A percentile compares a stretch with the other conserved stretches of the same genome.
phyloP scores from a whole-genome alignment of 176 grass and related monocot species.

The Stipa capillata region DNA sequence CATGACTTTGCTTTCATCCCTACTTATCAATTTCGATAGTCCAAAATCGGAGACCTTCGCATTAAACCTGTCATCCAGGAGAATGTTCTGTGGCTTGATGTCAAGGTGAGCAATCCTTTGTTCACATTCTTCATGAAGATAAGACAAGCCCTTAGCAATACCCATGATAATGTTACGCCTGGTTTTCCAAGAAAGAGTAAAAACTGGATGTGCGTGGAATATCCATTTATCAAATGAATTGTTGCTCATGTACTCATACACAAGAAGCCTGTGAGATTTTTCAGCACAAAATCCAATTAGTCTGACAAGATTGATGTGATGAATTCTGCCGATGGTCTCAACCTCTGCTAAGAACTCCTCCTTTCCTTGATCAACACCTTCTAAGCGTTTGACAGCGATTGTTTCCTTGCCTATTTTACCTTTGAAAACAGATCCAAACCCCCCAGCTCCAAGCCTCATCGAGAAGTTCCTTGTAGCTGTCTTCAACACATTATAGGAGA shows the following conservation, averaged over 20 bases:
- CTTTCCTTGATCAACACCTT: background rate
- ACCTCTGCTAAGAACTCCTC: background rate
- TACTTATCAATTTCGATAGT: background rate
- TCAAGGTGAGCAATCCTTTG: background rate
- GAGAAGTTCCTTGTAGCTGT: background rate
- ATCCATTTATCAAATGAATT: background rate
- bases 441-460: background rate
- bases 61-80: background rate
- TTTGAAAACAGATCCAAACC: background rate
- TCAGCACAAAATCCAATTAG: background rate
- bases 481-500: background rate
- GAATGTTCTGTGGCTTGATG: conserved; percentile 1
- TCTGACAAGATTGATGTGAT: background rate
- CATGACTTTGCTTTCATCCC: background rate
- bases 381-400: background rate
- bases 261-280: background rate
- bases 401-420: background rate
- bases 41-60: background rate
- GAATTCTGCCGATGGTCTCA: background rate
- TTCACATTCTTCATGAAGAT: background rate
- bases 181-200: background rate
- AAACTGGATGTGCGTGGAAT: background rate
- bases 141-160: background rate
- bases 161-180: background rate
- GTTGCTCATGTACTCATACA: background rate